phyloP scores from a whole-genome alignment of 75 land plant species.

The Selaginella moellendorffii region DNA sequence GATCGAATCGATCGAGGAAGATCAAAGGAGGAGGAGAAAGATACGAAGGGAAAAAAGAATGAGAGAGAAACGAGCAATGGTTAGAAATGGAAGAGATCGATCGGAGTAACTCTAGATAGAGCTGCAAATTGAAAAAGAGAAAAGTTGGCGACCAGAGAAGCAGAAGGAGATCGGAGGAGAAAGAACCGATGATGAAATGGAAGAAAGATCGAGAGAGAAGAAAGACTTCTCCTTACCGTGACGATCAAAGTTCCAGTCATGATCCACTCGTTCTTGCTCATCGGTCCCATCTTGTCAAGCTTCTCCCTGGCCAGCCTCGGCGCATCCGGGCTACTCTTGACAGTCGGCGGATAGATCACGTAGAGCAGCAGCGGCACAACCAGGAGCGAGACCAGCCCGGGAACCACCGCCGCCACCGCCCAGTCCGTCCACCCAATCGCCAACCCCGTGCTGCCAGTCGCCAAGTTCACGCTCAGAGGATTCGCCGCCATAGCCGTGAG shows the following conservation, averaged over 20 bases:
- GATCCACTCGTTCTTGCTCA: slow-evolving; percentile 73
- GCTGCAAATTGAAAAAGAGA: too few species aligned
- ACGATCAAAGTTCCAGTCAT: slow-evolving; percentile 79
- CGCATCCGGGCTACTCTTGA: slow-evolving; percentile 93
- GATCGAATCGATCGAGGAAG: too few species aligned
- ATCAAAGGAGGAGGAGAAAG: too few species aligned
- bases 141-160: too few species aligned
- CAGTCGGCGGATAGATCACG: slow-evolving; percentile 61
- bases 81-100: too few species aligned
- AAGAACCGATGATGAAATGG: too few species aligned
- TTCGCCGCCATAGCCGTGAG: slow-evolving; percentile 96
- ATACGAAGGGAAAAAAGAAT: not conserved
- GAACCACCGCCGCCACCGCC: slow-evolving; percentile 87
- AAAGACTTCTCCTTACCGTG: too few species aligned
- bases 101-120: too few species aligned
- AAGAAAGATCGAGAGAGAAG: too few species aligned
- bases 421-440: slow-evolving; percentile 89
- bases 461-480: slow-evolving; percentile 68
- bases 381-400: slow-evolving; percentile 64
- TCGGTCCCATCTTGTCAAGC: slow-evolving; percentile 86
- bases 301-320: slow-evolving; percentile 77
- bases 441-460: slow-evolving; percentile 46
- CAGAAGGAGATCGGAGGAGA: too few species aligned
- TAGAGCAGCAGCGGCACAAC: slow-evolving; percentile 74
- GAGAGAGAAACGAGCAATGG: not conserved